These are phyloP conservation scores for Fomes fomentarius DNA, from an alignment of 1,284 basidiomycete species.

Conservation along the genomic window DNA sequence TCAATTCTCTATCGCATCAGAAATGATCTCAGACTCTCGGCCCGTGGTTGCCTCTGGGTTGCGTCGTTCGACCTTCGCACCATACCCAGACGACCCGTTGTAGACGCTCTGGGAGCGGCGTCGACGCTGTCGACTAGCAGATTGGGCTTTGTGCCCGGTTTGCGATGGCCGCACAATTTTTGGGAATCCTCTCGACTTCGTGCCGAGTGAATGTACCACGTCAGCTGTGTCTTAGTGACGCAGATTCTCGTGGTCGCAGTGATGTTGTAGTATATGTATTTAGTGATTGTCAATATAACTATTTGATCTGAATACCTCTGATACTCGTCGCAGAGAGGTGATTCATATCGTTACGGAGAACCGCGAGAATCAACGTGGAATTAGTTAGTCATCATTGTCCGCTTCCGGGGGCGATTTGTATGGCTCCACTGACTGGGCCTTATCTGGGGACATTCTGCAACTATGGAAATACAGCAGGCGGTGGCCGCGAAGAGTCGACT, in stretches of 20 bases:
- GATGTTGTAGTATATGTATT: not conserved
- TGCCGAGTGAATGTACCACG: slow-evolving; percentile 22
- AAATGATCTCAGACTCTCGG: not conserved
- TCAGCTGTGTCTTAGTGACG: slow-evolving; percentile 19
- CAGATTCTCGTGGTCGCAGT: slow-evolving; percentile 13
- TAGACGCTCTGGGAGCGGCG: slow-evolving; percentile 12
- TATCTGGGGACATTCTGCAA: too few species aligned
- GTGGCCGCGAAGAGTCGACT: too few species aligned
- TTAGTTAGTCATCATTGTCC: too few species aligned
- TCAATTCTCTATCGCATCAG: not conserved
- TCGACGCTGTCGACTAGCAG: slow-evolving; percentile 9
- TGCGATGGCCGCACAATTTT: slow-evolving; percentile 34
- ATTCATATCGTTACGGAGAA: too few species aligned
- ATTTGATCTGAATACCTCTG: too few species aligned
- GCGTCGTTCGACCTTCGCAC: slow-evolving; percentile 6
- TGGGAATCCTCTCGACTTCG: slow-evolving; percentile 32
- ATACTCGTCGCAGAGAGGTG: too few species aligned
- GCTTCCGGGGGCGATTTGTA: too few species aligned
- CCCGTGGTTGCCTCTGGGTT: not conserved
- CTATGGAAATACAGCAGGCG: too few species aligned
- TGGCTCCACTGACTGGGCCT: too few species aligned
- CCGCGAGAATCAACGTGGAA: too few species aligned
- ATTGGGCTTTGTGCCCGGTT: slow-evolving; percentile 4
- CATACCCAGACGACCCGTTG: not conserved
- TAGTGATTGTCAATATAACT: not conserved